These are phyloP conservation scores for Iris macrosiphon DNA, from an alignment of 106 monocot genomes.

Conservation along the genomic window DNA sequence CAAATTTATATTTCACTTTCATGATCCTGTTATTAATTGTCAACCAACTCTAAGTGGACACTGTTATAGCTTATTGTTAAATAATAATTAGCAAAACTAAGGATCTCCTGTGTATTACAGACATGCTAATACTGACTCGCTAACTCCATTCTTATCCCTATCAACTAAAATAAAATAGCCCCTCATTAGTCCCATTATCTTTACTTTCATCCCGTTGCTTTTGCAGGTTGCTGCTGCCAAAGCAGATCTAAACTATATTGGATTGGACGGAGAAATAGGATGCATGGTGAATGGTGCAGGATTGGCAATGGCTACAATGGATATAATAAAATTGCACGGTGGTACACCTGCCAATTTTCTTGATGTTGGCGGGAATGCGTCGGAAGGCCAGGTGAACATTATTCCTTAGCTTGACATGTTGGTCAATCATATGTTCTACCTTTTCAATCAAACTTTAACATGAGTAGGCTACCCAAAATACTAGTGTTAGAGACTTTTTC, in stretches of 20 bases:
- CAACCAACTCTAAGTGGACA: too few relatives aligned
- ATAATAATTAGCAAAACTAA: not conserved
- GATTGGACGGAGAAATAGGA: constrained; percentile 94
- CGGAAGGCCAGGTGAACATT: constrained; percentile 74
- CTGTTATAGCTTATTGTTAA: too few relatives aligned
- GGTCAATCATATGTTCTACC: too few relatives aligned
- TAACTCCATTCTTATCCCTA: too few relatives aligned
- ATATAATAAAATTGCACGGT: constrained; percentile 94
- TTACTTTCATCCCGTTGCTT: constrained; percentile 4
- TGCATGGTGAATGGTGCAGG: constrained; percentile 99
- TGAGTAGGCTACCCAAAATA: too few relatives aligned
- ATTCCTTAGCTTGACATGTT: not conserved
- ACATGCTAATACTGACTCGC: not conserved
- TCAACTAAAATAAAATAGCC: not conserved
- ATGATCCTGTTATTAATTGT: too few relatives aligned
- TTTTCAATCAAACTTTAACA: too few relatives aligned
- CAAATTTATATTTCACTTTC: too few relatives aligned
- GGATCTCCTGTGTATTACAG: not conserved
- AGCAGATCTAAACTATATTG: constrained; percentile 71
- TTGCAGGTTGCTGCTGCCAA: constrained; percentile 76
- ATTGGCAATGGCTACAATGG: constrained; percentile 98
- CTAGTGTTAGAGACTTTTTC: too few relatives aligned
- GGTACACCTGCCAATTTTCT: constrained; percentile 97
- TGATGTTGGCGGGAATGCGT: constrained; percentile 95
- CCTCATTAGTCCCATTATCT: not conserved